phyloP scores from a whole-genome alignment of 164 flowering plant genomes.

The Platanus orientalis region DNA sequence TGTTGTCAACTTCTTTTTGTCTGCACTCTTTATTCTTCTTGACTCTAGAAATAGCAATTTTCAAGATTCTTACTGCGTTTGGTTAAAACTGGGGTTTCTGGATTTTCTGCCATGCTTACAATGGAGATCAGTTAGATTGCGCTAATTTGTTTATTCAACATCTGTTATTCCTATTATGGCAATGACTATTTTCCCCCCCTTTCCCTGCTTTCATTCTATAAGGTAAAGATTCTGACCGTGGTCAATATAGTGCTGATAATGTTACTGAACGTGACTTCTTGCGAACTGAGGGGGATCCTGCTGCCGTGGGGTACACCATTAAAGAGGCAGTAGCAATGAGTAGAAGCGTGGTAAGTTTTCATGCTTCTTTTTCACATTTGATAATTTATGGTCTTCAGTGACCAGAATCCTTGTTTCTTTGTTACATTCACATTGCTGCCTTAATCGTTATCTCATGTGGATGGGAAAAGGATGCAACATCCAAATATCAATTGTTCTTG shows the following conservation, averaged over 20 bases:
- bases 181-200: too few species aligned
- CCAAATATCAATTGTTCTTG: too few species aligned
- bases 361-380: neutral
- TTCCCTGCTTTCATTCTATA: constrained; percentile 15
- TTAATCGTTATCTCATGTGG: neutral
- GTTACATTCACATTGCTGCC: neutral
- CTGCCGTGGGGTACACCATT: constrained; percentile 84
- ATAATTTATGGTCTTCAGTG: neutral
- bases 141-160: neutral
- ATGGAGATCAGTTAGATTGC: neutral
- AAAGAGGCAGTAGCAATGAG: constrained; percentile 84
- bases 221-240: constrained; percentile 26
- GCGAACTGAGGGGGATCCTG: constrained; percentile 95
- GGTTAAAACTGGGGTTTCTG: neutral
- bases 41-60: neutral
- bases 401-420: neutral
- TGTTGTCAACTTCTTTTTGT: neutral
- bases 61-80: neutral
- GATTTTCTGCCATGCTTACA: neutral
- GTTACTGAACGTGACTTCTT: constrained; percentile 76
- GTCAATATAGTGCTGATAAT: constrained; percentile 33
- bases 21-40: neutral
- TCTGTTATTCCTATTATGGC: neutral
- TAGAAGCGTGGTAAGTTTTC: constrained; percentile 75
- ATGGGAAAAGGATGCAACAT: too few species aligned